Evolutionary conservation across 257 asterid genomes (phyloP).

Genomic region (Rhazya stricta): DNA sequence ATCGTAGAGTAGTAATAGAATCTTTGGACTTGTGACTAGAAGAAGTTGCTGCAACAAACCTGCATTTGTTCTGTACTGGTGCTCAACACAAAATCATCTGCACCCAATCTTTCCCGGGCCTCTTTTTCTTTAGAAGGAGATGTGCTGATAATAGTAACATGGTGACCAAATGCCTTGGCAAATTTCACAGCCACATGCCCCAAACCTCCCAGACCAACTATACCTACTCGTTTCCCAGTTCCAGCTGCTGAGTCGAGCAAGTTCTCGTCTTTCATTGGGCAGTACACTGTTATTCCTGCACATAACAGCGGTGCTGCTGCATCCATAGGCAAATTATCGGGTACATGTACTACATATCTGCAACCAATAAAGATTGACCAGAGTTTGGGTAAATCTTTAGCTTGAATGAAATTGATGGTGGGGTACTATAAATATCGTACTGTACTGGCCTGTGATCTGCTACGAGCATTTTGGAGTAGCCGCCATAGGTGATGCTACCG

Average conservation of each 20-base stretch:
- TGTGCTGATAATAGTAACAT: conserved; percentile 75
- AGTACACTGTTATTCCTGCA: conserved; percentile 66
- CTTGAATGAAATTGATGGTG: not conserved
- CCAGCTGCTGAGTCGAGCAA: conserved; percentile 28
- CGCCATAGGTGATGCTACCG: conserved; percentile 86
- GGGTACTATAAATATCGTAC: not conserved
- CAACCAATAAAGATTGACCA: not conserved
- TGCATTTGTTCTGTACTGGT: conserved; percentile 54
- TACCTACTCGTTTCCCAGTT: conserved; percentile 49
- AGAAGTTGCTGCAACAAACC: conserved; percentile 27
- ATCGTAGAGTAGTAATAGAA: too few relatives aligned
- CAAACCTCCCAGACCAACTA: conserved; percentile 72
- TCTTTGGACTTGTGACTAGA: too few relatives aligned
- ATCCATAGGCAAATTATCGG: conserved; percentile 68
- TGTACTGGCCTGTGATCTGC: conserved; percentile 48
- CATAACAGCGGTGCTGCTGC: conserved; percentile 88
- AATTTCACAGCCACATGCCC: conserved; percentile 85
- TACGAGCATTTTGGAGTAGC: conserved; percentile 67
- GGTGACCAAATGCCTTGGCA: conserved; percentile 75
- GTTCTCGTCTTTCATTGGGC: conserved; percentile 61
- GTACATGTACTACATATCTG: conserved; percentile 68
- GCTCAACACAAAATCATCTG: conserved; percentile 73
- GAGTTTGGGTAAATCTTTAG: too few relatives aligned
- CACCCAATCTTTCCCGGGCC: conserved; percentile 59
- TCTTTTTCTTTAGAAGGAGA: conserved; percentile 80